Conservation (phyloP, 129 eudicot genomes). For the Rutidosis leptorrhynchoides region DNA sequence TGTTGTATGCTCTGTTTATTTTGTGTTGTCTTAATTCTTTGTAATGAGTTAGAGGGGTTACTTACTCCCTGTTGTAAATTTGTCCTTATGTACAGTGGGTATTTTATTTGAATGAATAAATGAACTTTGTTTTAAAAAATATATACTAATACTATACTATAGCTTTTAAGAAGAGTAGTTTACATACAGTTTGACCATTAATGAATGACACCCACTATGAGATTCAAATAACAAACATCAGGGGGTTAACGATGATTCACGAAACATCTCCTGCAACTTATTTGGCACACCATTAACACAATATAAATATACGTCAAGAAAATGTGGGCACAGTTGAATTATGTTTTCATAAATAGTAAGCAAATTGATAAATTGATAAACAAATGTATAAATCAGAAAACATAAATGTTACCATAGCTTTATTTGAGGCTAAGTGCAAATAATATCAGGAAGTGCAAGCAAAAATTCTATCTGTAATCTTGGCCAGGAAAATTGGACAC, state of each 20-base stretch:
- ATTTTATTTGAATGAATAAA: too few relatives aligned
- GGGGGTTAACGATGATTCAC: background rate
- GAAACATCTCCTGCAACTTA: conserved; percentile 43
- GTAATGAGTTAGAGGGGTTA: too few relatives aligned
- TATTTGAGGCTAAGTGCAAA: conserved; percentile 22
- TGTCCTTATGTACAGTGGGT: too few relatives aligned
- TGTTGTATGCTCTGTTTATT: too few relatives aligned
- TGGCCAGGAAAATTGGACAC: conserved; percentile 94
- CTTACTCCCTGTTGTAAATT: too few relatives aligned
- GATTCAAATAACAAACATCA: too few relatives aligned
- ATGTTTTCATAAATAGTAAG: background rate
- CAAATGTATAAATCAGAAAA: background rate
- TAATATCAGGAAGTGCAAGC: conserved; percentile 73
- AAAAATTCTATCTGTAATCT: conserved; percentile 79
- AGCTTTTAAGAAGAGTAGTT: too few relatives aligned
- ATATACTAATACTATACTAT: too few relatives aligned
- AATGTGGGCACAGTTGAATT: background rate
- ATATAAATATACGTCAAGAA: background rate
- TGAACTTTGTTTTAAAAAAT: too few relatives aligned
- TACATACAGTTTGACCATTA: too few relatives aligned
- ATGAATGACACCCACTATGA: too few relatives aligned
- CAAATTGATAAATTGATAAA: background rate
- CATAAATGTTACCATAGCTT: conserved; percentile 33
- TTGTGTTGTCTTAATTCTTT: too few relatives aligned
- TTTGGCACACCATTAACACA: background rate